phyloP scores from a whole-genome alignment of 2,329 filamentous ascomycete genomes.

The Monosporascus cannonballus region DNA sequence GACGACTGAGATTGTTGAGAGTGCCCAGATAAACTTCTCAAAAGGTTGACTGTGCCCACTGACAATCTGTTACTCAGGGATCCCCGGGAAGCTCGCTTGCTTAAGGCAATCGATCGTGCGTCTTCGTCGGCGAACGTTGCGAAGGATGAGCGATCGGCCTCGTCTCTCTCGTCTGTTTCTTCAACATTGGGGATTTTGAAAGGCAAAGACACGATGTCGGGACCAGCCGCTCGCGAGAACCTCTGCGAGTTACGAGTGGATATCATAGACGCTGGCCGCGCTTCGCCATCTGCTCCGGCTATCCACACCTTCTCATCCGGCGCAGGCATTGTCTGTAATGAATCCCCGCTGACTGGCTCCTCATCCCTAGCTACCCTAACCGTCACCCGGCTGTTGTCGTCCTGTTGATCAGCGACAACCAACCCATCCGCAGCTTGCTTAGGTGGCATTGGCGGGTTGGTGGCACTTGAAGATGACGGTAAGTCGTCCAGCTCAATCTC shows the following conservation, averaged over 20 bases:
- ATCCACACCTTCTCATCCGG: constrained; percentile 28
- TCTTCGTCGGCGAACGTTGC: constrained; percentile 63
- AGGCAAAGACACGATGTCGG: constrained; percentile 57
- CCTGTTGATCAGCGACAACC: constrained; percentile 32
- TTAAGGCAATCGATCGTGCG: constrained; percentile 21
- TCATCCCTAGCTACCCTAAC: constrained; percentile 49
- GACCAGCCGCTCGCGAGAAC: constrained; percentile 35
- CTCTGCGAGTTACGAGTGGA: constrained; percentile 21
- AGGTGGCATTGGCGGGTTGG: constrained; percentile 5
- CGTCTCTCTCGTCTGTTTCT: constrained; percentile 29
- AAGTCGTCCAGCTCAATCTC: constrained; percentile 51
- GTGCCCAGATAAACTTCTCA: constrained; percentile 38
- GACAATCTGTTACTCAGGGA: constrained; percentile 43
- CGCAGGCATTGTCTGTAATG: constrained; percentile 12
- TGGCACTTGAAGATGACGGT: constrained; percentile 23
- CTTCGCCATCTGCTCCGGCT: constrained; percentile 24
- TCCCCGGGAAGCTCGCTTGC: constrained; percentile 28
- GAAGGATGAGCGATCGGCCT: constrained; percentile 57
- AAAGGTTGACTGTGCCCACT: constrained; percentile 36
- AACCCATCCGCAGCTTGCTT: constrained; percentile 26
- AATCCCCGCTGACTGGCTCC: constrained; percentile 21
- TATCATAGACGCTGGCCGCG: constrained; percentile 19
- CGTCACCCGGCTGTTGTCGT: constrained; percentile 41
- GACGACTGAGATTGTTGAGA: constrained; percentile 20
- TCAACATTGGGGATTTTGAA: constrained; percentile 48